Evolutionary conservation across 169 alveolate genomes (phyloP), one percentile per base, ranked within the genome.

Genomic region (Plasmodium vinckei): DNA sequence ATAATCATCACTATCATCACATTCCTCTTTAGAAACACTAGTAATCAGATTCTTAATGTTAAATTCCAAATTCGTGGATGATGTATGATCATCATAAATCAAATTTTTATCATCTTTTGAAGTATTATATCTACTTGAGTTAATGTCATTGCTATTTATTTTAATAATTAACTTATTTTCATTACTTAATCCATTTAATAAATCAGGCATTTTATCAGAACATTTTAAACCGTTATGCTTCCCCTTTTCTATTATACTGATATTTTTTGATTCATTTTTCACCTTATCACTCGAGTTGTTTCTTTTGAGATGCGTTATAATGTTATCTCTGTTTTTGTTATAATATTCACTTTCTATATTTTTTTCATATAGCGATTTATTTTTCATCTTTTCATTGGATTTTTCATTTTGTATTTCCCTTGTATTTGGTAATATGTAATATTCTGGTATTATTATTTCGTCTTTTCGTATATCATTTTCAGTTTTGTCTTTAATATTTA

Each of bases 11-110:
- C 17, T 25, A 27, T 9, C 49, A 12, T 59, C 27, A 57, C 33
- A 72, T 6, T 59, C 25, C 60, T 72, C 87, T 49, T 72, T 54
- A 12, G 87, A 21, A 19, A 72, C 33, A 27, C 72, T 72, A 33
- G 72, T 57, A 15, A 72, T 51, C 44, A 72, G 19, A 72, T 72
- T 23, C 9, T 72, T 13, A 42, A 72, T 72, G 21, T 39, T 25
- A 19, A 72, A 39, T 59, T 72, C 25, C 21, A 39, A 46, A 15
- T 72, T 72, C 17, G 13, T 19, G 47, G n/a, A 39, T 49, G 72
- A 57, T 23, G 27, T 13, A 60, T 1, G n/a, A 15, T 72, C 12
- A 51, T 59, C 42, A 57, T 25, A 27, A 9, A 42, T 49, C 56
- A 6, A 47, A 23, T 59, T 49, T 7, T 72, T 33, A 33, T 33